Conservation (phyloP, 2,329 filamentous ascomycete genomes). For the Taxawa tesnikishii region DNA sequence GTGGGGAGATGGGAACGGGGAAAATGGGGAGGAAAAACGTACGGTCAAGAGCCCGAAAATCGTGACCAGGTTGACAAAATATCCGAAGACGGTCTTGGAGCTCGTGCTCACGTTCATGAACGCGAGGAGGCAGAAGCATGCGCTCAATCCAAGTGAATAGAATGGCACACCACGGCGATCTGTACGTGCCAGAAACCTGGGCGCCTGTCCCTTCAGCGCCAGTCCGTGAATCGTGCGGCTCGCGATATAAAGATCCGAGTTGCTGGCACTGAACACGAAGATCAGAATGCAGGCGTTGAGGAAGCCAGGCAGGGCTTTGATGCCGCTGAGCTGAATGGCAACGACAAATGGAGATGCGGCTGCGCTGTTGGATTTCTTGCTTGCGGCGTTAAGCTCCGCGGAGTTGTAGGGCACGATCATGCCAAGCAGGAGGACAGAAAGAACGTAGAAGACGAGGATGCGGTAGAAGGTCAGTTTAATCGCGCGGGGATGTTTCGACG, state of each 20-base stretch:
- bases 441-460: conserved; percentile 68
- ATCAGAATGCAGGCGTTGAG: conserved; percentile 63
- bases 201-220: conserved; percentile 59
- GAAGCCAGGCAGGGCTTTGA: conserved; percentile 51
- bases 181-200: conserved; percentile 57
- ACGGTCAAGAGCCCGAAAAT: conserved; percentile 29
- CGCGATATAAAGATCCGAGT: conserved; percentile 66
- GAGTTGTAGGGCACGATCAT: conserved; percentile 61
- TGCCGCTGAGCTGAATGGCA: conserved; percentile 52
- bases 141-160: conserved; percentile 48
- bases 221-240: conserved; percentile 63
- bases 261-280: conserved; percentile 66
- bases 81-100: conserved; percentile 30
- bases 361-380: conserved; percentile 28
- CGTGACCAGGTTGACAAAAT: conserved; percentile 33
- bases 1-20: no score
- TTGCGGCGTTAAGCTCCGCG: conserved; percentile 45
- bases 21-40: no score
- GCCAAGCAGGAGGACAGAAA: conserved; percentile 62
- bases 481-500: conserved; percentile 64
- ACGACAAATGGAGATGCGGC: conserved; percentile 63
- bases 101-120: conserved; percentile 32
- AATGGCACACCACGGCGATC: conserved; percentile 61
- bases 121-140: conserved; percentile 48
- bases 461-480: conserved; percentile 75